Evolutionary conservation across 139 green algal species (phyloP), one percentile per base, ranked within the genome.

Genomic region (Asterochloris sp.): DNA sequence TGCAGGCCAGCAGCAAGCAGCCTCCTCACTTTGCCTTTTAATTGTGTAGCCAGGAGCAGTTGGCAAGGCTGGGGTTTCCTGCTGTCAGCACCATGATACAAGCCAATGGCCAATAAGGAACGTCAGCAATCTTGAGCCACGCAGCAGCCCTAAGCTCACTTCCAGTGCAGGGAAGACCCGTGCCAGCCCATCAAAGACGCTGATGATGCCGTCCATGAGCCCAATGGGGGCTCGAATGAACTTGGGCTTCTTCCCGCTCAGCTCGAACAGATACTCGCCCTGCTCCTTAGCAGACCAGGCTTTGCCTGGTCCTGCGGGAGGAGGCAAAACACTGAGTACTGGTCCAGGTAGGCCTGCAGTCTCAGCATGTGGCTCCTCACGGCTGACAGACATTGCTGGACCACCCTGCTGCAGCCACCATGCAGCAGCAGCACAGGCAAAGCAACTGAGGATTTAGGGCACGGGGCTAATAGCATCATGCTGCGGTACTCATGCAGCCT

Each of bases 141-240:
- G 16, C 24, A 76, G 17, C 71, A 76, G 13, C 47, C n/a, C 38
- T 8, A 76, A 73, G 8, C 92, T 62, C 62, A 97, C 95, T 90
- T 95, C 91, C 38, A 98, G 81, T 12, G 87, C 85, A 0, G 96
- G 92, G 87, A 99, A 98, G 24, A 96, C 73, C 68, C 91, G 89
- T 11, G 93, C 90, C 13, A 99, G 85, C 62, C 92, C 80, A 84
- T 98, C 95, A 66, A 99, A 88, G 54, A 95, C 82, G 76, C 89
- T 84, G 76, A 99, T 99, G 89, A 98, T 94, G 77, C 90, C 94
- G 88, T 99, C 97, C 95, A 99, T 98, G 47, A 99, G 84, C 23
- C 90, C 90, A 23, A 99, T 92, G 6, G 97, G 97, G 76, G 98
- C 96, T 13, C 91, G 91, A 86, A 99, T 94, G 83, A 93, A 96